Conservation (phyloP, 495 filamentous ascomycete genomes). For the Mytilinidion resinicola region DNA sequence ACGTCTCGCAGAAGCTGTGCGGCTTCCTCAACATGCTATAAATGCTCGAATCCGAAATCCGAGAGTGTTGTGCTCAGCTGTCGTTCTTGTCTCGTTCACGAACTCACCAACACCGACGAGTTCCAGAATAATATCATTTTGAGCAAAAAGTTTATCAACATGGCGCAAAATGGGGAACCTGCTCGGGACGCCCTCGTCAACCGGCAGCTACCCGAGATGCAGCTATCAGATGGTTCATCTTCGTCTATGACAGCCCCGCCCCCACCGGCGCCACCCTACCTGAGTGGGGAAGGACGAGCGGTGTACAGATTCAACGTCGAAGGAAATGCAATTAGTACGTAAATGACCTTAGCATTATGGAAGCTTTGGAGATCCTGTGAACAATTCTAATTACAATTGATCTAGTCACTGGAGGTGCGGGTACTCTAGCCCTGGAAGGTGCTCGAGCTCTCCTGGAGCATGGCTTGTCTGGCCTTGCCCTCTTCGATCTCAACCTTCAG, state of each 20-base stretch:
- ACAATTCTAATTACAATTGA: background rate
- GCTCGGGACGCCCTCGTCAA: slow-evolving; percentile 28
- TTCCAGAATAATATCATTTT: background rate
- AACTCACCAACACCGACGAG: background rate
- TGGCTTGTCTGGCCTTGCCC: slow-evolving; percentile 51
- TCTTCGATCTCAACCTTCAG: slow-evolving; percentile 54
- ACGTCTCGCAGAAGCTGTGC: too few species aligned
- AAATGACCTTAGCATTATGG: background rate
- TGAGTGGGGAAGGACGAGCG: slow-evolving; percentile 45
- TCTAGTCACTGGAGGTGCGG: slow-evolving; percentile 61
- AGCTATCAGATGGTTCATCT: slow-evolving; percentile 45
- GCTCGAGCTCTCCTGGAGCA: slow-evolving; percentile 66
- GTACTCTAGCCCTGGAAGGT: slow-evolving; percentile 55
- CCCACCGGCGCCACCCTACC: slow-evolving; percentile 37
- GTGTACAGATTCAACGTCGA: slow-evolving; percentile 53
- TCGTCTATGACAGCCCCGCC: slow-evolving; percentile 46
- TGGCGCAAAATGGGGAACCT: background rate
- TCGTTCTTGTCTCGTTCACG: background rate
- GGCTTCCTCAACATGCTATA: too few species aligned
- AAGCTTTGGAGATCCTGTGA: background rate
- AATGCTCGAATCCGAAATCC: too few species aligned
- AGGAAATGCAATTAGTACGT: slow-evolving; percentile 55
- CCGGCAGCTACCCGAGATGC: slow-evolving; percentile 51
- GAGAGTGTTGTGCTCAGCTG: background rate
- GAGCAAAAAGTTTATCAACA: background rate